A percentile compares a stretch with the other conserved stretches of the same genome.
Conservation (phyloP, 768 basidiomycete genomes). For the Hericium erinaceus region DNA sequence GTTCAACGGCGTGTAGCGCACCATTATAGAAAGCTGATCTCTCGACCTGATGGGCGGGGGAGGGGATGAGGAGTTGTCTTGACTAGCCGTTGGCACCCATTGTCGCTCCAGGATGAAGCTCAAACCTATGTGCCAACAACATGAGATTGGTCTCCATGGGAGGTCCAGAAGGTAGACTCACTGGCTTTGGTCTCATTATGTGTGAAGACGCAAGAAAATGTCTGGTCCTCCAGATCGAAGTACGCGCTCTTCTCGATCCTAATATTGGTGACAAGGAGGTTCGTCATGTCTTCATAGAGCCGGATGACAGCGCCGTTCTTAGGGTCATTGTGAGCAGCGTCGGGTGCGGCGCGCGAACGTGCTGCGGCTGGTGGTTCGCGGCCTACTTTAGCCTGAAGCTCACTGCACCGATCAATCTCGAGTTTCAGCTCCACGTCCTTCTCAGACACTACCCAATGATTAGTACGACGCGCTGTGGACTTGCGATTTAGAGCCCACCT, state of each 20-base stretch:
- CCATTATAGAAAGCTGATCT: conserved; percentile 34
- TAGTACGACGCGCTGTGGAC: conserved; percentile 1
- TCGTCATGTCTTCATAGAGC: conserved; percentile 83
- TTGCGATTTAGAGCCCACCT: conserved; percentile 30
- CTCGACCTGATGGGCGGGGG: conserved; percentile 23
- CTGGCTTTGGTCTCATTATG: conserved; percentile 15
- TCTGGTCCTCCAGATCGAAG: conserved; percentile 46
- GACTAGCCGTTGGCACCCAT: conserved; percentile 17
- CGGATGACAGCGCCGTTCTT: conserved; percentile 52
- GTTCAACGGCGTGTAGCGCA: conserved; percentile 54
- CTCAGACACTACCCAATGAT: conserved; percentile 34
- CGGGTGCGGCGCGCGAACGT: conserved; percentile 26
- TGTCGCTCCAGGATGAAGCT: conserved; percentile 31
- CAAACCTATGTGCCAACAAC: conserved; percentile 19
- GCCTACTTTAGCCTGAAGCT: conserved; percentile 28
- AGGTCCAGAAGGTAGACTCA: conserved; percentile 1
- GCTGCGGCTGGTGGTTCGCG: conserved; percentile 31
- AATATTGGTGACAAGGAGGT: conserved; percentile 60
- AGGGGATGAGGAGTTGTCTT: conserved; percentile 8
- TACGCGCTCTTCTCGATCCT: conserved; percentile 35
- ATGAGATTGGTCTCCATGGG: not conserved
- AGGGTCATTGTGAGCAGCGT: conserved; percentile 36
- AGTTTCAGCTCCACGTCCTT: conserved; percentile 46
- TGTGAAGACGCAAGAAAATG: conserved; percentile 61
- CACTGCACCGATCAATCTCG: conserved; percentile 50